Conservation (phyloP, 2,329 filamentous ascomycete genomes). For the Colletotrichum gloeosporioides region DNA sequence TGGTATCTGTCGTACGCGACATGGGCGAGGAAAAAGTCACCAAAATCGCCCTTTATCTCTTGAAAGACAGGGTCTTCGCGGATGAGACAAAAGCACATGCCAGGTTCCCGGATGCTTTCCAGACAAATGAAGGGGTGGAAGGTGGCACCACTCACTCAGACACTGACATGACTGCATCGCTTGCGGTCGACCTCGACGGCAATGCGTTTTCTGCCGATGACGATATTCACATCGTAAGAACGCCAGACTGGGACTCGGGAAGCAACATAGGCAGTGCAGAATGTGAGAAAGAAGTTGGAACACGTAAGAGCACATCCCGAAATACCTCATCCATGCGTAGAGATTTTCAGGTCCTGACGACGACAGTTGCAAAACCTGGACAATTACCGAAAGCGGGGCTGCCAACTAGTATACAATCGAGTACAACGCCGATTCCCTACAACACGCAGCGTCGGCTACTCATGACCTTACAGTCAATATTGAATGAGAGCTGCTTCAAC, state of each 20-base stretch:
- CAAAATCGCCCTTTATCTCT: neutral
- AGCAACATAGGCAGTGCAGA: neutral
- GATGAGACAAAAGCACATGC: neutral
- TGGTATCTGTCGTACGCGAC: neutral
- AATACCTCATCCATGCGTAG: no score
- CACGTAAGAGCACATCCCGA: neutral
- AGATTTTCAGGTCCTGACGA: no score
- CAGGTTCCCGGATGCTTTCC: neutral
- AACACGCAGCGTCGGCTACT: conserved; percentile 39
- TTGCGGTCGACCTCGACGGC: no score
- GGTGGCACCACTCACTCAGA: no score
- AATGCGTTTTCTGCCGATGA: neutral
- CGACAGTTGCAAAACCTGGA: no score
- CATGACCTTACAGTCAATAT: conserved; percentile 34
- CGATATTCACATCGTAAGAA: neutral
- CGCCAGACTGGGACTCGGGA: neutral
- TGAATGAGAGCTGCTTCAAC: conserved; percentile 44
- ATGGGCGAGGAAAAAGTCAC: neutral
- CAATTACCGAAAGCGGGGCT: no score
- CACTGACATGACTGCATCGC: no score
- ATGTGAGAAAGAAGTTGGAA: accelerated
- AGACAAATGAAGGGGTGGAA: no score
- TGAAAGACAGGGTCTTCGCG: neutral
- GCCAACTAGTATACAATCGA: no score
- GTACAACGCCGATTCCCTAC: conserved; percentile 27